Conservation (phyloP, 345 rosid genomes). For the Salix dunnii region DNA sequence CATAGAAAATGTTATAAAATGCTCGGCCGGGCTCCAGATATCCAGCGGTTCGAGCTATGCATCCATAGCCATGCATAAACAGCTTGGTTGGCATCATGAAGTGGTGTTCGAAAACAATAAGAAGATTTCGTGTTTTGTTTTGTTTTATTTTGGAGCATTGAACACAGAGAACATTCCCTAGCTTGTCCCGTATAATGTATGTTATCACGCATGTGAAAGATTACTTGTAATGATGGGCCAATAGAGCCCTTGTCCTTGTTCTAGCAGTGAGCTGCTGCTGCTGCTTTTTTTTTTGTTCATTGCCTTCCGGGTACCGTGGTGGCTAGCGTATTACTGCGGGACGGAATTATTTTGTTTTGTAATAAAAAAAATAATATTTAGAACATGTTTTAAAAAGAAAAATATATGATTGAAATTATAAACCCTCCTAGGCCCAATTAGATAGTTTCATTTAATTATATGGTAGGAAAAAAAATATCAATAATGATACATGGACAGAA, state of each 20-base stretch:
- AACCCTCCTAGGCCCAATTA: rapidly evolving
- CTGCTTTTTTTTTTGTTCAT: no score
- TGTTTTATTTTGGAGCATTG: neutral
- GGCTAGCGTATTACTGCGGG: neutral
- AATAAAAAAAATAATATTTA: no score
- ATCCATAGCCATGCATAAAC: neutral
- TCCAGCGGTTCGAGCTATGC: constrained; percentile 18
- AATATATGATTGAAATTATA: rapidly evolving
- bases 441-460: no score
- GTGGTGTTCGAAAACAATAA: neutral
- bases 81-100: neutral
- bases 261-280: neutral
- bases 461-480: no score
- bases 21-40: constrained; percentile 3
- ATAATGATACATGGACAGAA: no score
- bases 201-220: constrained; percentile 18
- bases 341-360: no score
- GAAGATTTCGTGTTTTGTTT: neutral
- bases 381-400: no score
- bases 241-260: neutral
- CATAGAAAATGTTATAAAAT: constrained; percentile 17
- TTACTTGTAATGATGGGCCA: constrained; percentile 9
- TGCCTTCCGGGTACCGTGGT: neutral
- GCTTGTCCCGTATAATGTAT: constrained; percentile 1
- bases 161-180: neutral